phyloP scores from a whole-genome alignment of 306 rosid genomes.

The Gastrolobium villosum region DNA sequence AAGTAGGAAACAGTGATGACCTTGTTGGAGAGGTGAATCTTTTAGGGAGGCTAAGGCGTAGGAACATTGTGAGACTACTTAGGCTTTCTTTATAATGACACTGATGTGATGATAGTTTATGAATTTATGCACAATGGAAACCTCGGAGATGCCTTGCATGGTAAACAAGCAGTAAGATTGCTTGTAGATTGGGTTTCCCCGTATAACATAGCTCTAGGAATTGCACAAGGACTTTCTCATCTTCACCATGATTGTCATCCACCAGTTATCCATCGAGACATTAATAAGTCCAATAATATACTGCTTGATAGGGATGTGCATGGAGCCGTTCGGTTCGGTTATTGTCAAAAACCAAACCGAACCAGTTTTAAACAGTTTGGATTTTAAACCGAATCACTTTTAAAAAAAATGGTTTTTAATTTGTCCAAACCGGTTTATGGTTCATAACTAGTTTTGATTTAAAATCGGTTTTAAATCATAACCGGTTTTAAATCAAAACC shows the following conservation, averaged over 20 bases:
- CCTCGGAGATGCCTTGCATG: conserved; percentile 79
- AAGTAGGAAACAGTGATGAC: conserved; percentile 67
- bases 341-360: too few relatives aligned
- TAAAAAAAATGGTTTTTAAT: too few relatives aligned
- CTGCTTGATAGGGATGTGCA: too few relatives aligned
- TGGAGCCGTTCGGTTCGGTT: too few relatives aligned
- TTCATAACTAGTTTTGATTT: too few relatives aligned
- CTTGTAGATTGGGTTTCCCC: conserved; percentile 79
- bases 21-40: conserved; percentile 73
- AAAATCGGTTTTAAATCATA: too few relatives aligned
- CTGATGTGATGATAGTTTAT: conserved; percentile 69
- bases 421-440: too few relatives aligned
- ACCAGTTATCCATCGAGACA: conserved; percentile 77
- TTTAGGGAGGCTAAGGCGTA: conserved; percentile 54
- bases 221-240: conserved; percentile 78
- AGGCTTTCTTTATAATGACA: conserved; percentile 70
- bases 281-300: conserved; percentile 80
- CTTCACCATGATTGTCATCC: conserved; percentile 88
- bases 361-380: too few relatives aligned
- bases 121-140: conserved; percentile 77
- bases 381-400: too few relatives aligned
- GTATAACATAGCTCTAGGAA: conserved; percentile 76
- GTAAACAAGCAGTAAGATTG: conserved; percentile 63
- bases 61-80: conserved; percentile 79
- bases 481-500: too few relatives aligned